These are phyloP conservation scores for Fusarium pseudograminearum DNA, from an alignment of 2,329 filamentous ascomycete genomes.

Conservation along the genomic window DNA sequence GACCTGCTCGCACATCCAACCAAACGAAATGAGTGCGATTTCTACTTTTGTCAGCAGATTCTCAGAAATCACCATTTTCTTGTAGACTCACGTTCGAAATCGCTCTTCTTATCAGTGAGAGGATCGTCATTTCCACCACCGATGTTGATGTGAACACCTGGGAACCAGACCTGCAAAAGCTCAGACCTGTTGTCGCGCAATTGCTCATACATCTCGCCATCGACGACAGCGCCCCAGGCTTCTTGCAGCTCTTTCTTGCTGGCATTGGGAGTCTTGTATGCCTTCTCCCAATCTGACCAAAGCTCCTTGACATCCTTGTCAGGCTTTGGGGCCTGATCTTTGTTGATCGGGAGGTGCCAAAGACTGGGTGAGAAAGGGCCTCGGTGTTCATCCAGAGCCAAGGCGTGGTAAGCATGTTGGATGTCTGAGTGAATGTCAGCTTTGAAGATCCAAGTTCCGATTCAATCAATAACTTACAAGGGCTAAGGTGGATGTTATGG, in stretches of 20 bases:
- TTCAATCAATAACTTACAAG: conserved; percentile 32
- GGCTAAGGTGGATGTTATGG: conserved; percentile 44
- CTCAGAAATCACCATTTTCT: neutral
- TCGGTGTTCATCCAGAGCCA: conserved; percentile 66
- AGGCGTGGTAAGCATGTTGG: conserved; percentile 66
- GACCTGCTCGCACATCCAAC: conserved; percentile 47
- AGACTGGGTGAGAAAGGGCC: conserved; percentile 48
- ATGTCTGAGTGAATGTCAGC: conserved; percentile 49
- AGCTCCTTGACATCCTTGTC: conserved; percentile 24
- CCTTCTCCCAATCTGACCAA: conserved; percentile 25
- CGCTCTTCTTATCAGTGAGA: conserved; percentile 42
- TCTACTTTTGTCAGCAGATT: conserved; percentile 27
- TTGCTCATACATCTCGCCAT: conserved; percentile 38
- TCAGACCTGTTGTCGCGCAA: conserved; percentile 28
- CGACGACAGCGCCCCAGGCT: conserved; percentile 34
- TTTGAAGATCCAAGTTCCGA: neutral
- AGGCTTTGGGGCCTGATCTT: conserved; percentile 10
- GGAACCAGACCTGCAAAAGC: conserved; percentile 46
- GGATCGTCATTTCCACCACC: conserved; percentile 40
- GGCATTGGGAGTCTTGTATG: conserved; percentile 14
- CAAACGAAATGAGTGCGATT: conserved; percentile 46
- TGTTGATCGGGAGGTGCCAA: conserved; percentile 45
- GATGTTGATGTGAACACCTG: conserved; percentile 47
- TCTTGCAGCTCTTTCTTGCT: conserved; percentile 23
- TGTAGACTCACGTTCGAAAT: conserved; percentile 39